These are phyloP conservation scores for Amanita brunnescens DNA, from an alignment of 768 basidiomycete genomes.

Conservation along the genomic window DNA sequence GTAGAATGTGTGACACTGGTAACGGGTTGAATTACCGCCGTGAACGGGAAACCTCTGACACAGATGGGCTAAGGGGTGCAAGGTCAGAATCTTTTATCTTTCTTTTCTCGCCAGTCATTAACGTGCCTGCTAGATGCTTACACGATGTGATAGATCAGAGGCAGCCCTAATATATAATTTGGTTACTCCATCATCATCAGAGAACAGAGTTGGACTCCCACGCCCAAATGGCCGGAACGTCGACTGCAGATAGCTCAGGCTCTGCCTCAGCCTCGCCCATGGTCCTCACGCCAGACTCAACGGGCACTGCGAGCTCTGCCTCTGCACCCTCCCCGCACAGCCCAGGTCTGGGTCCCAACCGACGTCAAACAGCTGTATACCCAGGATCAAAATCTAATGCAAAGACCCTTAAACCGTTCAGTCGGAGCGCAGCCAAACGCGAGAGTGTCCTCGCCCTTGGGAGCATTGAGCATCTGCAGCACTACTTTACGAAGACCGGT, in stretches of 20 bases:
- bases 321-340: constrained; percentile 12
- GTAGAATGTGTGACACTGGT: no score
- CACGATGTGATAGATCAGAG: no score
- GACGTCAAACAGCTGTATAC: constrained; percentile 71
- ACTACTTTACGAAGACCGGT: constrained; percentile 89
- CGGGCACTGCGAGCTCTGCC: constrained; percentile 27
- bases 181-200: no score
- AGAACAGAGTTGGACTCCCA: neutral
- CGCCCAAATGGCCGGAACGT: constrained; percentile 16
- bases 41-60: no score
- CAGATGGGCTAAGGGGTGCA: no score
- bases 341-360: constrained; percentile 15
- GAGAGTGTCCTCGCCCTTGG: constrained; percentile 91
- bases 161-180: no score
- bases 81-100: no score
- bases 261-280: constrained; percentile 43
- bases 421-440: constrained; percentile 83
- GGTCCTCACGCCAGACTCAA: constrained; percentile 55
- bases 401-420: constrained; percentile 80
- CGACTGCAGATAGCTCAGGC: constrained; percentile 17
- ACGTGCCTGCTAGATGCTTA: no score
- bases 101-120: no score
- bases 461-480: constrained; percentile 94
- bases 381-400: constrained; percentile 62
- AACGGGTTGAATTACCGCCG: no score